Evolutionary conservation across 2,329 filamentous ascomycete genomes (phyloP).

Genomic region (Colletotrichum cordylinicola): DNA sequence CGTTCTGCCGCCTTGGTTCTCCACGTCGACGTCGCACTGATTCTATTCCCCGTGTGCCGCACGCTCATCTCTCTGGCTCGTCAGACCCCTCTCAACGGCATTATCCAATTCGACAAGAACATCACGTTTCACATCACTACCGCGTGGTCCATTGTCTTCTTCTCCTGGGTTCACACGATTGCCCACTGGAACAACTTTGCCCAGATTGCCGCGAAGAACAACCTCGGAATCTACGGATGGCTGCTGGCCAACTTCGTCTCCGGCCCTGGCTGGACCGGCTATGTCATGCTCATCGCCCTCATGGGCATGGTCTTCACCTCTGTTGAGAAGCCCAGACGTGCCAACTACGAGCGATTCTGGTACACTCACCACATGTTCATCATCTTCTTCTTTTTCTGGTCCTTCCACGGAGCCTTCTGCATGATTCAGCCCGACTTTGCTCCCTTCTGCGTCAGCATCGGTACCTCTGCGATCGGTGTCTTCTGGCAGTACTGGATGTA

Average conservation of each 20-base stretch:
- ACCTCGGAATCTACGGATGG: slow-evolving; percentile 79
- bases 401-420: slow-evolving; percentile 87
- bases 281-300: slow-evolving; percentile 80
- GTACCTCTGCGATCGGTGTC: slow-evolving; percentile 71
- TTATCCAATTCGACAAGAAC: slow-evolving; percentile 89
- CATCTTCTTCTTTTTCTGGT: slow-evolving; percentile 89
- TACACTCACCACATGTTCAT: slow-evolving; percentile 89
- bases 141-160: slow-evolving; percentile 89
- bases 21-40: slow-evolving; percentile 81
- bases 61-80: slow-evolving; percentile 83
- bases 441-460: slow-evolving; percentile 76
- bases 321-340: slow-evolving; percentile 76
- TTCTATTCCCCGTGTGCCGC: slow-evolving; percentile 83
- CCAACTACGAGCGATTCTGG: slow-evolving; percentile 91
- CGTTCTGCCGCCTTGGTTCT: slow-evolving; percentile 77
- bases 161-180: slow-evolving; percentile 85
- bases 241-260: slow-evolving; percentile 78
- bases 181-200: slow-evolving; percentile 90
- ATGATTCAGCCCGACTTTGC: slow-evolving; percentile 88
- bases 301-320: slow-evolving; percentile 82
- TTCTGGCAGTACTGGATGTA: slow-evolving; percentile 94
- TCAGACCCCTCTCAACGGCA: slow-evolving; percentile 83
- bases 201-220: slow-evolving; percentile 75
- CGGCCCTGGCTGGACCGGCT: slow-evolving; percentile 85
- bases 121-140: slow-evolving; percentile 87